A percentile compares a stretch with the other conserved stretches of the same genome.
Evolutionary conservation across 495 filamentous ascomycete species (phyloP).

Genomic region (Sordaria brevicollis): DNA sequence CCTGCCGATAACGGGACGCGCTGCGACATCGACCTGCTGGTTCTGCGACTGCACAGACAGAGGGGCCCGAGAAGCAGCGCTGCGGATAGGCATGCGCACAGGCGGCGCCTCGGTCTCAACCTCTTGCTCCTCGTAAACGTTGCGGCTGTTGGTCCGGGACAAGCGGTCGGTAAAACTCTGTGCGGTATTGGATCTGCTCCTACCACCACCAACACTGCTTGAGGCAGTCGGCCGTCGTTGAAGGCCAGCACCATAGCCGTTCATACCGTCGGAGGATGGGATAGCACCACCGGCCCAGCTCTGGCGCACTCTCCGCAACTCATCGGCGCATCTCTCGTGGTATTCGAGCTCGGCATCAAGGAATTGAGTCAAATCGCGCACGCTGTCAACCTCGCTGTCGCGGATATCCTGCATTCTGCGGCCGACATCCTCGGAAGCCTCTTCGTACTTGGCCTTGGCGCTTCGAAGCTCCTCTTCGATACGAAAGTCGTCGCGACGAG

Average conservation of each 20-base stretch:
- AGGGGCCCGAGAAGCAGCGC: constrained; percentile 40
- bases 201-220: constrained; percentile 3
- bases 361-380: constrained; percentile 70
- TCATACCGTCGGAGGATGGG: not conserved
- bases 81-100: constrained; percentile 54
- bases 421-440: constrained; percentile 85
- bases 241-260: constrained; percentile 14
- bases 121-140: constrained; percentile 27
- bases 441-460: constrained; percentile 93
- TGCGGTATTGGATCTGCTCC: constrained; percentile 37
- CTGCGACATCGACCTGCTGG: not conserved
- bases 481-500: constrained; percentile 85
- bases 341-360: constrained; percentile 86
- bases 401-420: constrained; percentile 96
- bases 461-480: constrained; percentile 87
- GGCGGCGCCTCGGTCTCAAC: constrained; percentile 21
- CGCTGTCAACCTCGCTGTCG: constrained; percentile 76
- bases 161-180: constrained; percentile 34
- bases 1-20: not conserved
- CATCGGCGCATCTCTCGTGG: constrained; percentile 79
- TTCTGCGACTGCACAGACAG: constrained; percentile 1
- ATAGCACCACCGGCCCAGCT: constrained; percentile 27
- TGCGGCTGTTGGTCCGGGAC: constrained; percentile 25
- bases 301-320: constrained; percentile 40
- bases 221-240: constrained; percentile 13